Evolutionary conservation across 768 basidiomycete species (phyloP), one percentile per base, ranked within the genome.

Genomic region (Antrodiella citrinella): DNA sequence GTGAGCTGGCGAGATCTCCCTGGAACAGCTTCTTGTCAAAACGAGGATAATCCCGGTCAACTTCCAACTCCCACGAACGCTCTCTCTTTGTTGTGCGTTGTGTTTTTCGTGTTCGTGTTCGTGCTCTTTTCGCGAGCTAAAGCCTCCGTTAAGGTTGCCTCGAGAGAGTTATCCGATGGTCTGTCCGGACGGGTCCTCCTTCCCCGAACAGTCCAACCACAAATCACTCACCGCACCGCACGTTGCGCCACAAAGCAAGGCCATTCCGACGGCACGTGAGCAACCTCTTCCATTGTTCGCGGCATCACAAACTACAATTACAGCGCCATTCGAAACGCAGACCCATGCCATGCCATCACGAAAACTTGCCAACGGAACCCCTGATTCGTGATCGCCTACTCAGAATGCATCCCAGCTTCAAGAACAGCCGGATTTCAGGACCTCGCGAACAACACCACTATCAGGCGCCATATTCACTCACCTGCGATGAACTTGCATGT

Each of bases 401-500:
- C 57, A 20, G 54, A 20, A 46, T 75, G 72, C 74, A 73, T 73
- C 30, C 70, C 70, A 47, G 54, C 73, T 74, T 53, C 41, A 41
- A 18, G 18, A n/a, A 15, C 13, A 18, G 43, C 50, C 15, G 24
- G n/a, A 50, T 35, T 7, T 35, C 15, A 35, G 30, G 7, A 35
- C 15, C 30, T 35, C 30, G 30, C 7, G 30, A 15, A 35, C 15
- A 35, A 15, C 30, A n/a, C n/a, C n/a, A n/a, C n/a, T n/a, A n/a
- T n/a, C n/a, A n/a, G n/a, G 30, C 30, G 30, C 7, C 10, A 43
- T 18, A 43, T 7, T 55, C 51, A 43, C 70, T 53, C 53, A 84
- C 82, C 69, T 63, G 77, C 81, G 54, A 69, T 62, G 63, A 84
- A 85, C 62, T 78, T 82, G 63, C 83, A 84, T 50, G 67, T 75